Conservation (phyloP, 331 rosid genomes). For the Rosa hybrid region DNA sequence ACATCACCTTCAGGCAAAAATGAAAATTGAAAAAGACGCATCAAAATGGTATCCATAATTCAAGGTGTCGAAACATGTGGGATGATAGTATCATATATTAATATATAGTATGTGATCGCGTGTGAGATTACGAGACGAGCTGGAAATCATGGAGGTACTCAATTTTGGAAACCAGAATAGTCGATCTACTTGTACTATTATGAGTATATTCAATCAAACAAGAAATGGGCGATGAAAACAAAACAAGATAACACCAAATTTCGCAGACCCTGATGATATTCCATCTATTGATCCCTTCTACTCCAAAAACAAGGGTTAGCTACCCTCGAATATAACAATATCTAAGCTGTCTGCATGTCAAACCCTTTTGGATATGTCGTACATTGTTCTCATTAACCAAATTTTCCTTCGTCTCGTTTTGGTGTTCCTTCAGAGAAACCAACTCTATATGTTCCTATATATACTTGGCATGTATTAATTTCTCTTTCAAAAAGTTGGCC, state of each 20-base stretch:
- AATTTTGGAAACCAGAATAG: neutral
- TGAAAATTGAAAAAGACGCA: neutral
- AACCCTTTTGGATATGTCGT: slow-evolving; percentile 3
- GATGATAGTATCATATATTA: neutral
- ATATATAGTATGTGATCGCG: too few species aligned
- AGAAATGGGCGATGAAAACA: neutral
- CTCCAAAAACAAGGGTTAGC: neutral
- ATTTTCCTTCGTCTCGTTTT: neutral
- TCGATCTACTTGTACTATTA: neutral
- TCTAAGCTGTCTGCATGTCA: neutral
- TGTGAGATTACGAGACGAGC: neutral
- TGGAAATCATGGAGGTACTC: too few species aligned
- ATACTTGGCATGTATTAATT: neutral
- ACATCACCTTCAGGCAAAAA: neutral
- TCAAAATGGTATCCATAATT: neutral
- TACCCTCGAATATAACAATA: neutral
- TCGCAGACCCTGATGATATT: too few species aligned
- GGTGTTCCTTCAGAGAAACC: neutral
- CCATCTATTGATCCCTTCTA: neutral
- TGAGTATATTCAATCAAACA: neutral
- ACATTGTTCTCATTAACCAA: neutral
- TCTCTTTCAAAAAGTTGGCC: neutral
- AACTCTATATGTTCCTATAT: neutral
- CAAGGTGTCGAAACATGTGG: neutral
- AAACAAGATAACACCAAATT: neutral